Evolutionary conservation across 345 rosid genomes (phyloP).

Genomic region (Geranium rotundifolium): DNA sequence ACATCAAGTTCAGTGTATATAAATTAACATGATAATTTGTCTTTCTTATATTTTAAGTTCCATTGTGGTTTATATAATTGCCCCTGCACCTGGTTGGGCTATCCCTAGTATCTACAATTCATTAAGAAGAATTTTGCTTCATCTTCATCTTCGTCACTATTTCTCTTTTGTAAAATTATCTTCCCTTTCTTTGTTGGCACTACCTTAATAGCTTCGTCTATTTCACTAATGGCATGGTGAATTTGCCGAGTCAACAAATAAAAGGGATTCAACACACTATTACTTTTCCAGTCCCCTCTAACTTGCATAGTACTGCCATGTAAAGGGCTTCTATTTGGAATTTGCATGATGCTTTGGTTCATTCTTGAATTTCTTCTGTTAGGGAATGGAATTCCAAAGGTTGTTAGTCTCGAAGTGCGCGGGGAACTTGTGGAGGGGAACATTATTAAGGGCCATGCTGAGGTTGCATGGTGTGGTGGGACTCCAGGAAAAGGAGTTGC

Average conservation of each 20-base stretch:
- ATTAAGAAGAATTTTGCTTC: not conserved
- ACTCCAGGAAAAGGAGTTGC: conserved; percentile 90
- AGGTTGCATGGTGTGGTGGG: conserved; percentile 98
- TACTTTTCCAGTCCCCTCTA: not conserved
- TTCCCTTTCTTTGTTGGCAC: too few species aligned
- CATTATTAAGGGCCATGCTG: conserved; percentile 52
- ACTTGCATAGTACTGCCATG: not conserved
- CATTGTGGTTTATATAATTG: too few species aligned
- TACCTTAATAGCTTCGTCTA: too few species aligned
- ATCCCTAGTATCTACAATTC: not conserved
- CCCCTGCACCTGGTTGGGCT: too few species aligned
- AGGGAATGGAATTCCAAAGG: conserved; percentile 95
- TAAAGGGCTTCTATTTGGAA: conserved; percentile 1
- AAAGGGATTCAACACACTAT: not conserved
- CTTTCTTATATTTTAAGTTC: not conserved
- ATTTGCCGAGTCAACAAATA: too few species aligned
- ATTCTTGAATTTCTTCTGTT: conserved; percentile 9
- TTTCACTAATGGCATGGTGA: too few species aligned
- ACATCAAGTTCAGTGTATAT: not conserved
- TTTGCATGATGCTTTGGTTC: conserved; percentile 5
- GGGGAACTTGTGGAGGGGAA: conserved; percentile 89
- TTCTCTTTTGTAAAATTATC: too few species aligned
- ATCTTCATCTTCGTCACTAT: too few species aligned
- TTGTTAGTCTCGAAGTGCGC: conserved; percentile 65
- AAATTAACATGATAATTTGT: not conserved